Evolutionary conservation across 1,139 yeast species (phyloP), one percentile per base, ranked within the genome.

Genomic region (Hansenula sp.): DNA sequence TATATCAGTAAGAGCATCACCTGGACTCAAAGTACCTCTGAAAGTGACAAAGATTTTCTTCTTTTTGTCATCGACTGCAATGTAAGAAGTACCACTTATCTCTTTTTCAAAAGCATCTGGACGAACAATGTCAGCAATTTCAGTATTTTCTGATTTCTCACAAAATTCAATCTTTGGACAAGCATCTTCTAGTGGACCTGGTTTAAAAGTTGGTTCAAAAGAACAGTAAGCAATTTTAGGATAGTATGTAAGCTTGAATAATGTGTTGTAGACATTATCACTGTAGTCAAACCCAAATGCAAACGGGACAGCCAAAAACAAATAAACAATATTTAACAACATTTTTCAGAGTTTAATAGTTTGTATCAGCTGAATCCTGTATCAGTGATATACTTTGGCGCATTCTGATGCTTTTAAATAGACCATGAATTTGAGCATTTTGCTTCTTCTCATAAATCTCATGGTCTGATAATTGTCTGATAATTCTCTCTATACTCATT

Each of bases 1-100:
- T 36, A 79, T 59, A 61, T 80, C 79, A 32, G 76, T 68, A 16
- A 68, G 46, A 79, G 84, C 74, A 51, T 82, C 90, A 34, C 71
- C 66, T 11, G 65, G 58, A 9, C 82, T 69, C 1, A 77, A 65
- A 0, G 85, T 76, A 3, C 88, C 87, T 57, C 85, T 68, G 45
- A 79, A 75, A 28, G 61, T 66, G 45, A 75, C 52, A 42, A 71
- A 43, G 26, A 81, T 59, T 47, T 65, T 56, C 41, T 65, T 52
- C 16, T 56, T 39, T 2, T 43, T 36, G 16, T 61, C 55, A 50
- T 79, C 78, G 7, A 69, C 50, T 1, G 74, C 79, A 38, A 72
- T 61, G 46, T 59, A 68, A 3, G 48, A 47, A 14, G 49, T 35
- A 6, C 56, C 82, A 9, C 76, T 66, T 32, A 71, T 71, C 10